These are phyloP conservation scores for Triticum timopheevii DNA, from an alignment of 176 grass and related monocot genomes.

Conservation along the genomic window DNA sequence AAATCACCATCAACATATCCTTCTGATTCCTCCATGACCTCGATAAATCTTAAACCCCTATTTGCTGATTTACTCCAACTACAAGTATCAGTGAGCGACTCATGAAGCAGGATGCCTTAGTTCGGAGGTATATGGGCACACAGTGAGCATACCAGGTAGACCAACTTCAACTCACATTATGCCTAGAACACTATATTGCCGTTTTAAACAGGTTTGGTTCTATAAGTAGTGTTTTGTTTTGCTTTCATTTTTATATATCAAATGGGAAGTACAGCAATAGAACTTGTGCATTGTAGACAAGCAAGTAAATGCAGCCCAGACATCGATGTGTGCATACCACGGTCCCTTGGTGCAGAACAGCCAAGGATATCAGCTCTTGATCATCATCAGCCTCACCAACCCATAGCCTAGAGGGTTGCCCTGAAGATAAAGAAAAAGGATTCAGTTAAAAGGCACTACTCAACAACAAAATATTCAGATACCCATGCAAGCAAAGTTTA, in stretches of 20 bases:
- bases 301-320: conserved; percentile 17
- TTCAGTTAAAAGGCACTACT: conserved; percentile 18
- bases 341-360: conserved; percentile 58
- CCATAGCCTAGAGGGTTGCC: conserved; percentile 63
- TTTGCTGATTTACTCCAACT: background rate
- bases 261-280: conserved; percentile 23
- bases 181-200: background rate
- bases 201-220: conserved; percentile 14
- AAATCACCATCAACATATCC: conserved; percentile 3
- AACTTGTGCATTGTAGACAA: conserved; percentile 12
- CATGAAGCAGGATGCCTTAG: conserved; percentile 9
- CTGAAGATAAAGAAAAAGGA: conserved; percentile 43
- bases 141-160: background rate
- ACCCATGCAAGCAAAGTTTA: conserved; percentile 17
- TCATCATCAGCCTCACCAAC: conserved; percentile 78
- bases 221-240: conserved; percentile 12
- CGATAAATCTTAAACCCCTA: conserved; percentile 7
- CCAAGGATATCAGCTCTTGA: conserved; percentile 75
- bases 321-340: conserved; percentile 42
- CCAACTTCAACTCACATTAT: conserved; percentile 18
- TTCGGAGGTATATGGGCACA: background rate
- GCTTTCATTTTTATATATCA: background rate
- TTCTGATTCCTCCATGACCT: background rate
- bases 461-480: conserved; percentile 15
- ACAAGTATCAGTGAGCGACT: conserved; percentile 6